phyloP scores from a whole-genome alignment of 1,284 basidiomycete genomes.

The Meira nashicola region DNA sequence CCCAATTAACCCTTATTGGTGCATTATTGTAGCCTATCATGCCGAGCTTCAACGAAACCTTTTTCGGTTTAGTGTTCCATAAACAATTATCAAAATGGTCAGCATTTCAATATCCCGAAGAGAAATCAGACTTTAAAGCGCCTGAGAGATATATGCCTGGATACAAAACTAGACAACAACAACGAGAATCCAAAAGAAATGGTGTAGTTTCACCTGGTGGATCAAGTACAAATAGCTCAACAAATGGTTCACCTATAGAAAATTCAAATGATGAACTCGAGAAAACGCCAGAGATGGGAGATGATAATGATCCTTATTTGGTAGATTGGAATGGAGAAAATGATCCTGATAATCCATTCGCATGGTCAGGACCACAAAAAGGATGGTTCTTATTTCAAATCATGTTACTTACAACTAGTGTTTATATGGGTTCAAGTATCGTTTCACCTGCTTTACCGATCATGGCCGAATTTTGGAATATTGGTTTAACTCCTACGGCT shows the following conservation, averaged over 20 bases:
- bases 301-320: neutral
- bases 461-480: slow-evolving; percentile 45
- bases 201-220: neutral
- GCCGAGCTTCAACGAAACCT: slow-evolving; percentile 21
- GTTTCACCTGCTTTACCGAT: slow-evolving; percentile 60
- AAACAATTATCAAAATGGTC: slow-evolving; percentile 6
- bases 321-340: slow-evolving; percentile 54
- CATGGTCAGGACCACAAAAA: slow-evolving; percentile 47
- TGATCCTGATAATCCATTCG: slow-evolving; percentile 50
- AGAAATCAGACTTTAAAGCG: neutral
- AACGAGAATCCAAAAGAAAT: neutral
- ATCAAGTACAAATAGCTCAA: neutral
- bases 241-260: neutral
- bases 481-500: slow-evolving; percentile 17
- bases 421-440: slow-evolving; percentile 62
- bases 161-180: neutral
- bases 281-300: neutral
- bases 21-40: no score
- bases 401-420: slow-evolving; percentile 55
- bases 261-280: slow-evolving; percentile 1
- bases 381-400: slow-evolving; percentile 43
- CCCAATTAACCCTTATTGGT: no score
- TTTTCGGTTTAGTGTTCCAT: slow-evolving; percentile 21
- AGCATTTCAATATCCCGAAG: neutral
- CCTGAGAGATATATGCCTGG: neutral